These are phyloP conservation scores for Obba rivulosa DNA, from an alignment of 768 basidiomycete genomes.

Conservation along the genomic window DNA sequence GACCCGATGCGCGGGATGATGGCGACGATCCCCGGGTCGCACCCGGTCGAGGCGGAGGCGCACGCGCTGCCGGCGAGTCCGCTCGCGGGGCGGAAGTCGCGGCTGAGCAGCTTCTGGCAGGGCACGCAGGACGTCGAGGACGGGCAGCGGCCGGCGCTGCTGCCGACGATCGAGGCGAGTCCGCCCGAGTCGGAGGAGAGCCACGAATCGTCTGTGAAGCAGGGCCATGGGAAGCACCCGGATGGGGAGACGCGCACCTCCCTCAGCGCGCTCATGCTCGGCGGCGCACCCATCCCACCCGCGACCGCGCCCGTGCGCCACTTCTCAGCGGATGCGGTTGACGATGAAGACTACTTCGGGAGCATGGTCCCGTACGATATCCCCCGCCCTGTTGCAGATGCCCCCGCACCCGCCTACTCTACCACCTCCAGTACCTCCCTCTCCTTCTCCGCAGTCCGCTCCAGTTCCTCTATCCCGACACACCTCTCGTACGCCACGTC, in stretches of 20 bases:
- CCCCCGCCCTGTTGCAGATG: neutral
- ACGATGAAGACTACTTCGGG: slow-evolving; percentile 28
- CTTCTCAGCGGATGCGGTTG: slow-evolving; percentile 6
- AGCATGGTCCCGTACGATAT: slow-evolving; percentile 5
- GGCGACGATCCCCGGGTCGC: slow-evolving; percentile 59
- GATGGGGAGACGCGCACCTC: neutral
- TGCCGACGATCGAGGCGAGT: slow-evolving; percentile 26
- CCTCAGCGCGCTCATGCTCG: slow-evolving; percentile 3
- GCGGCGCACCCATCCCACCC: slow-evolving; percentile 13
- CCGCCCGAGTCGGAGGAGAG: slow-evolving; percentile 12
- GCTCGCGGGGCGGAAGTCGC: slow-evolving; percentile 39
- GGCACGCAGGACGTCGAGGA: slow-evolving; percentile 65
- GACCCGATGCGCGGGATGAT: slow-evolving; percentile 83
- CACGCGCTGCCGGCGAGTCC: slow-evolving; percentile 36
- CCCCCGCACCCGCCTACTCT: neutral
- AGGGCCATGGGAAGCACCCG: neutral
- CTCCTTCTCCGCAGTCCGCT: too few species aligned
- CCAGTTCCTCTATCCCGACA: too few species aligned
- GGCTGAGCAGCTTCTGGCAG: slow-evolving; percentile 71
- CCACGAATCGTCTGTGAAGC: slow-evolving; percentile 1
- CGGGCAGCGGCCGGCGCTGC: slow-evolving; percentile 8
- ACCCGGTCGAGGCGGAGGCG: slow-evolving; percentile 27
- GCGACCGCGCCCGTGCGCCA: slow-evolving; percentile 24
- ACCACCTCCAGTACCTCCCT: neutral
- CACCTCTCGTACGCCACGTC: too few species aligned